Conservation (phyloP, 192 early-diverging fungal species). For the Coemansia sp. region DNA sequence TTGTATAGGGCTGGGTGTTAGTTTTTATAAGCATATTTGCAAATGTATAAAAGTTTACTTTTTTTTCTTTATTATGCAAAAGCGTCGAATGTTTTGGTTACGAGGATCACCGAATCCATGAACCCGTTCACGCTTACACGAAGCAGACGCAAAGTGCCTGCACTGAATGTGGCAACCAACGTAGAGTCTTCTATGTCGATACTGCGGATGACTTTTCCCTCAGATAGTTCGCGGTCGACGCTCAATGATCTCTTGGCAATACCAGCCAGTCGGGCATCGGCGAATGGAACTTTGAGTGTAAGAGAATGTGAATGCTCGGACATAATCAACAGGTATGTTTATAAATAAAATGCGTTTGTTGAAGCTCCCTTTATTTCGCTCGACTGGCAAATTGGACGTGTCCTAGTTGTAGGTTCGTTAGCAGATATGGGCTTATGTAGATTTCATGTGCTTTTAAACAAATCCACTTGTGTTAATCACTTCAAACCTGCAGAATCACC, state of each 20-base stretch:
- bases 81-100: constrained; percentile 42
- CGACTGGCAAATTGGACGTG: neutral
- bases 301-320: constrained; percentile 28
- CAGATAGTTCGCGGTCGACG: constrained; percentile 41
- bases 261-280: constrained; percentile 17
- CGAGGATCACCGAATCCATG: constrained; percentile 53
- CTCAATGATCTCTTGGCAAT: constrained; percentile 32
- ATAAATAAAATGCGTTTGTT: neutral
- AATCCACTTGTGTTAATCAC: neutral
- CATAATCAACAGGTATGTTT: neutral
- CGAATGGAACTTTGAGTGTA: constrained; percentile 33
- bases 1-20: constrained; percentile 19
- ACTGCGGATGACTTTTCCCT: constrained; percentile 27
- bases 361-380: neutral
- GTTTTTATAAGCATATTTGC: neutral
- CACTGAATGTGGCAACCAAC: constrained; percentile 26
- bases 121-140: constrained; percentile 51
- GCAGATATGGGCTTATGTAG: neutral
- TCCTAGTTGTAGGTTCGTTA: neutral
- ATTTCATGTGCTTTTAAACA: neutral
- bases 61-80: constrained; percentile 13
- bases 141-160: constrained; percentile 31
- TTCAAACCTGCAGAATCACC: no score
- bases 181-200: constrained; percentile 1
- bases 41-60: neutral